Evolutionary conservation across 441 rosid genomes (phyloP).

Genomic region (Erodium trifolium): DNA sequence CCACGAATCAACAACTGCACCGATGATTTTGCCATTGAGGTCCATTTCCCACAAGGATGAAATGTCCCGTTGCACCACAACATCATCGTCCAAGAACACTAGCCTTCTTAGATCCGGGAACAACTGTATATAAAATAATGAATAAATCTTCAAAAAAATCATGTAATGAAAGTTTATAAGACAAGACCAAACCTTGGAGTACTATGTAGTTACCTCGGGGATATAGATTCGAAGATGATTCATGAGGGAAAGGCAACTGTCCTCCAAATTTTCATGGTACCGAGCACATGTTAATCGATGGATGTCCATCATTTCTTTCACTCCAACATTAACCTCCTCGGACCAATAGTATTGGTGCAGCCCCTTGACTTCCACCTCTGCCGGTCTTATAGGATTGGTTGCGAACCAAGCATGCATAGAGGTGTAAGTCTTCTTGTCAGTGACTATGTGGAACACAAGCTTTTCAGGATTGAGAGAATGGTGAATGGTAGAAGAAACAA

Average conservation of each 20-base stretch:
- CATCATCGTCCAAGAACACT: constrained; percentile 93
- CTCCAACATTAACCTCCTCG: constrained; percentile 51
- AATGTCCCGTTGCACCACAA: constrained; percentile 74
- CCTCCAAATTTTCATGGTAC: constrained; percentile 47
- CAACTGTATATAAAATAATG: constrained; percentile 45
- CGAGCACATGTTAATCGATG: constrained; percentile 58
- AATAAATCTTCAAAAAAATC: constrained; percentile 10
- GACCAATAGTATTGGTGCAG: constrained; percentile 94
- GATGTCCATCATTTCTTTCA: constrained; percentile 64
- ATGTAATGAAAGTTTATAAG: neutral
- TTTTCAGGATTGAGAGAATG: constrained; percentile 54
- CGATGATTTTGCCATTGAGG: constrained; percentile 65
- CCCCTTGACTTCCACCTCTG: constrained; percentile 85
- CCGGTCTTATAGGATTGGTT: constrained; percentile 51
- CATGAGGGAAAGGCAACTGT: constrained; percentile 57
- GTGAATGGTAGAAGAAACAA: constrained; percentile 58
- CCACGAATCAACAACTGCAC: constrained; percentile 49
- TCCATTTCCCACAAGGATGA: constrained; percentile 68
- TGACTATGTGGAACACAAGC: constrained; percentile 70
- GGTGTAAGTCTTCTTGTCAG: constrained; percentile 85
- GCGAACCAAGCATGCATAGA: constrained; percentile 98
- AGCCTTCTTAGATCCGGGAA: constrained; percentile 86
- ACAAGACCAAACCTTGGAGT: neutral
- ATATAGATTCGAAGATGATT: constrained; percentile 79
- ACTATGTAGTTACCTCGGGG: constrained; percentile 47